Evolutionary conservation across 2,329 filamentous ascomycete species (phyloP).

Genomic region (Aspergillus eucalypticola): DNA sequence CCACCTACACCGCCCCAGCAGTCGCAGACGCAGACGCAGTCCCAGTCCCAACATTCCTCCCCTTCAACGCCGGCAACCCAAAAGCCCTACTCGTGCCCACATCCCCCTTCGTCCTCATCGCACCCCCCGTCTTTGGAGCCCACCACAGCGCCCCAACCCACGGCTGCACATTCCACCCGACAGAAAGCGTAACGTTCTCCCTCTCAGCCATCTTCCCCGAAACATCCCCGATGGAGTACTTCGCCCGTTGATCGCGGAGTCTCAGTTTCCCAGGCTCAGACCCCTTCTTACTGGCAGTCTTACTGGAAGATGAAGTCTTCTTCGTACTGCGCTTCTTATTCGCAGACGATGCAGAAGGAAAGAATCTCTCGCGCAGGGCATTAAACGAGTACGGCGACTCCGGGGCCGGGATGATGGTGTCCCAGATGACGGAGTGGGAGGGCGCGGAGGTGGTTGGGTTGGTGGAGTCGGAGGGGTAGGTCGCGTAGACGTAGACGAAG

Average conservation of each 20-base stretch:
- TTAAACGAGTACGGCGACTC: conserved; percentile 45
- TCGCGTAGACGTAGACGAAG: conserved; percentile 92
- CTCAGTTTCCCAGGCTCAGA: conserved; percentile 63
- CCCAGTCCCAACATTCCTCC: conserved; percentile 30
- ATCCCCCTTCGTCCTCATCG: conserved; percentile 53
- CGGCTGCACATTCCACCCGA: conserved; percentile 97
- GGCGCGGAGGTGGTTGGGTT: conserved; percentile 21
- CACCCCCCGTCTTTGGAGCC: conserved; percentile 59
- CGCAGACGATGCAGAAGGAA: conserved; percentile 21
- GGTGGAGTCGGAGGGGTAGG: conserved; percentile 52
- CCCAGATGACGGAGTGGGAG: conserved; percentile 84
- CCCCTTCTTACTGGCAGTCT: conserved; percentile 21
- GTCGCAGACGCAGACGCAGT: conserved; percentile 29
- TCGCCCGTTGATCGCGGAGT: conserved; percentile 82
- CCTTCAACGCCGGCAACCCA: conserved; percentile 58
- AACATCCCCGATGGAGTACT: conserved; percentile 96
- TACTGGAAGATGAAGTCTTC: conserved; percentile 17
- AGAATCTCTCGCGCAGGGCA: conserved; percentile 39
- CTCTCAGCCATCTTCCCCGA: conserved; percentile 73
- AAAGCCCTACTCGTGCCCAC: conserved; percentile 56
- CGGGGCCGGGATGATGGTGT: conserved; percentile 79
- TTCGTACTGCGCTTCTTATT: conserved; percentile 26
- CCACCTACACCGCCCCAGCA: conserved; percentile 11
- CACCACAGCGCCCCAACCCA: conserved; percentile 90
- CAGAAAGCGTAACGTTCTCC: conserved; percentile 71